Base-by-base conservation (phyloP, 106 monocot species). In the Allium cepa region DNA sequence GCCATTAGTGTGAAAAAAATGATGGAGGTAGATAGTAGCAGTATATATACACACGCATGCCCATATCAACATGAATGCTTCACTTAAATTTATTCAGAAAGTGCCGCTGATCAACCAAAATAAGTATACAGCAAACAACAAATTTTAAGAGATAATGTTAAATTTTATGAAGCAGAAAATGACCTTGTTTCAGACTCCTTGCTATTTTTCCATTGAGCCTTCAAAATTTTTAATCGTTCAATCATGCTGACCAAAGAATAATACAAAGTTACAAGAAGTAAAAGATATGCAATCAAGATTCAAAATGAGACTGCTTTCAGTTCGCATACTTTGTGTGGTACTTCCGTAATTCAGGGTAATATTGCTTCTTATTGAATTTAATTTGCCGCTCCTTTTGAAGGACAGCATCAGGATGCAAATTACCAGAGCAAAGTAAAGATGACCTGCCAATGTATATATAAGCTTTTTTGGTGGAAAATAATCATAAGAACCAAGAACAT, bases 381-480 rank as follows among this genome's bases (percentile, higher is more conserved):
- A 73, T 58, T 46, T 77, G 69, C n/a, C 52, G 47, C 64, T 80
- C 81, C 59, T 50, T 73, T 45, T 46, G 70, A 71, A 80, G 67
- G 73, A 83, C 59, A 45, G 18, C 61, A 81, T 90, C 90, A 46
- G 90, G 90, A 69, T 90, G 90, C 66, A 86, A 79, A 71, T 65
- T 60, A 56, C 86, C 83, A 61, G 78, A 72, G 64, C 90, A 83
- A 66, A 90, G 83, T 57, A 71, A 83, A 70, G 78, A 18, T 63
- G 86, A 83, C 90, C 90, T 90, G 65, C 13, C 68, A 59, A 71
- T 67, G 9, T 64, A 62, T 8, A 73, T 36, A 4, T 0, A 55
- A 17, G 15, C 12, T 13, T n/a, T n/a, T 36, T 36, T 36, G 36
- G 36, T 36, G 36, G 36, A 36, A 36, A 36, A 36, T 36, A 5